Base-by-base conservation (phyloP, 352 stramenopile species). In the Phytophthora sp. region DNA sequence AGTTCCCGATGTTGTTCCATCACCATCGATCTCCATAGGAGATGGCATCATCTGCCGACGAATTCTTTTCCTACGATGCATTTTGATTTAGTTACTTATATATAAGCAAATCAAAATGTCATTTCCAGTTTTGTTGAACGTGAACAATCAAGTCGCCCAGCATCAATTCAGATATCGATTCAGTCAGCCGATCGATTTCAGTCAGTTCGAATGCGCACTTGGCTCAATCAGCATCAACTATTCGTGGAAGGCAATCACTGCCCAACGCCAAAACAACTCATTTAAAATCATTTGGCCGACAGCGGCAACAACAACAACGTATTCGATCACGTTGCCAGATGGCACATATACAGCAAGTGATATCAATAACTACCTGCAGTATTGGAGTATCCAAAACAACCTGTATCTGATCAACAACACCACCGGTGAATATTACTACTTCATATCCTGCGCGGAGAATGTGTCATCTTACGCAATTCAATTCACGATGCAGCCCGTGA, bases 271-370 rank as follows among this genome's bases (percentile, higher is more conserved):
- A 15, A 60, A 60, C 34, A 57, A 38, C 13, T 38, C 1, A 2
- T 62, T 70, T 43, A 61, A 65, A 10, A 57, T 70, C 15, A 70
- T 70, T 27, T 70, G 62, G 62, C 62, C 62, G 30, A 70, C 62
- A 35, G 46, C 39, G 41, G 53, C 62, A 0, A 65, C 41, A 10
- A 70, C 62, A 18, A 61, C 46, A 0, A 70, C 62, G 42, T 70
- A 54, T 18, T 61, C 54, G 20, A 57, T 70, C 21, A 70, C 54
- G 1, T 37, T 70, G 0, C 62, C 62, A 17, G 31, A 70, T 53
- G 54, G 62, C 1, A 70, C 62, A 30, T 70, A 70, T 37, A 41
- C 38, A n/a, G 62, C 62, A 1, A 17, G 4, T 11, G 62, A 70
- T 45, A 62, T 70, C 41, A 70, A 70, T 23, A 38, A 32, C 1